Base-by-base conservation (phyloP, 495 filamentous ascomycete genomes). In the Penicillium malachiteum region DNA sequence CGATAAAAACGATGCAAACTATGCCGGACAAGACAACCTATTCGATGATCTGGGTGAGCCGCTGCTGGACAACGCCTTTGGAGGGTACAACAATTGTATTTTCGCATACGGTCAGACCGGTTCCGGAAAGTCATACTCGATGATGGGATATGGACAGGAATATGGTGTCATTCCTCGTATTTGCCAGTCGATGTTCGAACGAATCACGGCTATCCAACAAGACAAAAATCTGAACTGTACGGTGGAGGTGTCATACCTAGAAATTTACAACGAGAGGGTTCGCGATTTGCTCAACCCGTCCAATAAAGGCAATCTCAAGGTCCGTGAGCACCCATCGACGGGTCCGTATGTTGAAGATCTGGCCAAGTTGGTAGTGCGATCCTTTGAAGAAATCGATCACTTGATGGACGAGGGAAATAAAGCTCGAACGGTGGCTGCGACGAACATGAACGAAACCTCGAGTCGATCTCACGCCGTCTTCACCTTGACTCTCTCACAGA, bases 381-480 rank as follows among this genome's bases (percentile, higher is more conserved):
- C 91, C 17, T 98, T 98, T 67, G 81, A 86, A 44, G 94, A 97
- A 69, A 97, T 97, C 63, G 94, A 97, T 65, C 84, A 96, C 64
- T 77, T 99, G 64, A 97, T 99, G 95, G 95, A 97, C 72, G 94
- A 97, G 73, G 95, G 95, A 60, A 97, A 97, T 75, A 97, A 97
- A 70, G 95, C 95, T 7, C 80, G 95, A 77, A 99, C 95, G 16
- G 95, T 99, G 37, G 95, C 95, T 4, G 95, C 95, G 5, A 99
- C 95, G 37, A 99, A 97, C 79, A 97, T 97, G 94, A 99, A 99
- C 78, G 94, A 97, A 75, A 97, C 95, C 3, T 97, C 92, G 48
- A 96, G 91, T 84, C 84, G 95, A 73, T 96, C 91, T 63, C 95
- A 99, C 68, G 95, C 95, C 35, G 95, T 99, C 12, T 99, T 99